Evolutionary conservation across 225 moss, liverwort and hornwort genomes (phyloP).

Genomic region (Physcomitrium patens): DNA sequence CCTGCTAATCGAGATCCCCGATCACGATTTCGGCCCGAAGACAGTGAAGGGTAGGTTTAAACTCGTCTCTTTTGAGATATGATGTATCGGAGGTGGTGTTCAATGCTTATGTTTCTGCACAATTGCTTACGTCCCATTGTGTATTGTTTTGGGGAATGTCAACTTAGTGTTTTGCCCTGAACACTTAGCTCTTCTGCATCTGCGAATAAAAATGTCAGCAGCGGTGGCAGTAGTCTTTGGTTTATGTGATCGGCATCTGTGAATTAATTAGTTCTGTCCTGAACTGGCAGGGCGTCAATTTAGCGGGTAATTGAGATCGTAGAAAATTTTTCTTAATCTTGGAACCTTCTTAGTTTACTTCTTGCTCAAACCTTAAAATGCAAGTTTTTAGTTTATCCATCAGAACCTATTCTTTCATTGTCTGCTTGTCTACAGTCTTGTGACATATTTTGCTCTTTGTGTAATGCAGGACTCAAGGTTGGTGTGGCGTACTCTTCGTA

Average conservation of each 20-base stretch:
- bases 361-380: neutral
- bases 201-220: neutral
- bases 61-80: conserved; percentile 14
- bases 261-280: neutral
- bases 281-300: neutral
- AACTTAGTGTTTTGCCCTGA: conserved; percentile 6
- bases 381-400: conserved; percentile 13
- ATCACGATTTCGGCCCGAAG: conserved; percentile 85
- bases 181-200: neutral
- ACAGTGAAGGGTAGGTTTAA: conserved; percentile 62
- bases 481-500: conserved; percentile 15
- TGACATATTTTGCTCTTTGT: conserved; percentile 30
- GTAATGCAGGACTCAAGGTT: conserved; percentile 68
- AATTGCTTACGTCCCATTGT: too few species aligned
- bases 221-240: conserved; percentile 14
- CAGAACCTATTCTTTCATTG: conserved; percentile 13
- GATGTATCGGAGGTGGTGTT: conserved; percentile 8
- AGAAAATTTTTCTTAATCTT: neutral
- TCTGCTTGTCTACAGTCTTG: conserved; percentile 22
- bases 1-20: conserved; percentile 68
- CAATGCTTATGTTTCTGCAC: neutral
- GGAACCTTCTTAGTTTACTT: conserved; percentile 6
- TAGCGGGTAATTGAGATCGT: conserved; percentile 13
- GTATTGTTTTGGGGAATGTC: neutral
- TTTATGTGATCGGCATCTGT: conserved; percentile 5